phyloP scores from a whole-genome alignment of 495 filamentous ascomycete species.

The Lindgomyces ingoldianus region DNA sequence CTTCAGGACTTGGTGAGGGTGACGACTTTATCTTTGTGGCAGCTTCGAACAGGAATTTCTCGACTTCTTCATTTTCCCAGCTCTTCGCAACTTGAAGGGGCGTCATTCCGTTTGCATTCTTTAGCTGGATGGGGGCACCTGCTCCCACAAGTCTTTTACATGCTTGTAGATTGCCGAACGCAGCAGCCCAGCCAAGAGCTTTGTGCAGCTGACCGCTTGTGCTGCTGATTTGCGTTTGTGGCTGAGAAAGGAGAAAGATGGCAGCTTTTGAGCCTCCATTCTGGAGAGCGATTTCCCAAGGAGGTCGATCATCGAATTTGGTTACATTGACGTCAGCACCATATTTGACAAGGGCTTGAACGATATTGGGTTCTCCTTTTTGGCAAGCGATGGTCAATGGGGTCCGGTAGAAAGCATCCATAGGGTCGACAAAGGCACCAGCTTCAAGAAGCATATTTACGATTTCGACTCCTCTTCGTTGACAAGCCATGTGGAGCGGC shows the following conservation, averaged over 20 bases:
- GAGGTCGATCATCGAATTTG: neutral
- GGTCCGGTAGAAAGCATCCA: slow-evolving; percentile 18
- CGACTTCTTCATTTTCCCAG: slow-evolving; percentile 11
- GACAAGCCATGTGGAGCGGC: slow-evolving; percentile 13
- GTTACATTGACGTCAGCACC: slow-evolving; percentile 23
- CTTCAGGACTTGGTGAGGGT: neutral
- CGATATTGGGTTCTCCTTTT: slow-evolving; percentile 7
- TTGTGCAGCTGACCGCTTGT: neutral
- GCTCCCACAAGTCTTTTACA: slow-evolving; percentile 18
- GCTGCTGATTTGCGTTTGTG: slow-evolving; percentile 7
- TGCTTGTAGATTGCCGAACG: slow-evolving; percentile 14
- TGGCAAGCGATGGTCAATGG: slow-evolving; percentile 23
- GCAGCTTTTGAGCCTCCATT: neutral
- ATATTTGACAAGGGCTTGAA: slow-evolving; percentile 8
- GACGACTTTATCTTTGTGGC: slow-evolving; percentile 2
- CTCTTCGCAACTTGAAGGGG: slow-evolving; percentile 18
- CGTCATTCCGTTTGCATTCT: slow-evolving; percentile 16
- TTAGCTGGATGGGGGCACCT: slow-evolving; percentile 16
- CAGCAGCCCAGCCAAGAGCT: slow-evolving; percentile 18
- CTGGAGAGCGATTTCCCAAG: slow-evolving; percentile 25
- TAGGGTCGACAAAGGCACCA: slow-evolving; percentile 15
- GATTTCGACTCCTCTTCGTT: neutral
- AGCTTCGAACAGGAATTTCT: slow-evolving; percentile 12
- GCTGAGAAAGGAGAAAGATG: slow-evolving; percentile 15
- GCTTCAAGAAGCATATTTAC: slow-evolving; percentile 17